Evolutionary conservation across 208 protist species (phyloP).

Genomic region (Trypanosoma rangeli): DNA sequence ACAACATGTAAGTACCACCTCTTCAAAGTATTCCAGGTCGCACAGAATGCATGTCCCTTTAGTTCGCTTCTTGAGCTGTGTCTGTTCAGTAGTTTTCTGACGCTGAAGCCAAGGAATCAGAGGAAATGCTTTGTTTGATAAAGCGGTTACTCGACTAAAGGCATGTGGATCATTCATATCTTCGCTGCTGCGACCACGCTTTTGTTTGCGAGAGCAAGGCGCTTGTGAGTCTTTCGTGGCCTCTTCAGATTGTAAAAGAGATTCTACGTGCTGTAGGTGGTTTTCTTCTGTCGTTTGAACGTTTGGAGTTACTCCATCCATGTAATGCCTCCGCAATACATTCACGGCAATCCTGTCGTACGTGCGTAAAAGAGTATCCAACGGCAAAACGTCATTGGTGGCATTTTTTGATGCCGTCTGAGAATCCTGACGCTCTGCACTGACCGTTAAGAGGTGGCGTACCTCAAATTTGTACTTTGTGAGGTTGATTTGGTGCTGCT

Average conservation of each 20-base stretch:
- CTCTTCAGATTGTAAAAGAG: slow-evolving; percentile 32
- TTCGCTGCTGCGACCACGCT: slow-evolving; percentile 1
- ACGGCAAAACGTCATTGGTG: slow-evolving; percentile 9
- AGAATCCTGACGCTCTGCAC: slow-evolving; percentile 7
- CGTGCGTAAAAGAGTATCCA: slow-evolving; percentile 37
- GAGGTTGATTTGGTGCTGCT: slow-evolving; percentile 75
- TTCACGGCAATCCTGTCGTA: slow-evolving; percentile 72
- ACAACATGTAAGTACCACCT: slow-evolving; percentile 52
- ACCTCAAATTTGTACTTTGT: slow-evolving; percentile 71
- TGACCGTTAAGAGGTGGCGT: slow-evolving; percentile 2
- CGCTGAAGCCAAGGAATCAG: slow-evolving; percentile 35
- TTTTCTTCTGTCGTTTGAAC: slow-evolving; percentile 30
- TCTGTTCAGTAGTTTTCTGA: neutral
- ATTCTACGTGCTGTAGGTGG: slow-evolving; percentile 45
- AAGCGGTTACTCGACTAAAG: slow-evolving; percentile 43
- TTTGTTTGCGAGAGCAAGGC: neutral
- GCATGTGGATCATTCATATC: slow-evolving; percentile 30
- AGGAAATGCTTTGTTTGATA: slow-evolving; percentile 66
- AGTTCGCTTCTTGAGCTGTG: slow-evolving; percentile 9
- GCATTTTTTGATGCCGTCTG: neutral
- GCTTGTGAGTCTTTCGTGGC: slow-evolving; percentile 2
- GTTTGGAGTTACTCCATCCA: slow-evolving; percentile 46
- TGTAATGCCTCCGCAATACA: slow-evolving; percentile 58
- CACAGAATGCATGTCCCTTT: slow-evolving; percentile 69
- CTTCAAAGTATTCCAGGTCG: slow-evolving; percentile 47